phyloP scores from a whole-genome alignment of 129 eudicot genomes.

The Lonicera japonica region DNA sequence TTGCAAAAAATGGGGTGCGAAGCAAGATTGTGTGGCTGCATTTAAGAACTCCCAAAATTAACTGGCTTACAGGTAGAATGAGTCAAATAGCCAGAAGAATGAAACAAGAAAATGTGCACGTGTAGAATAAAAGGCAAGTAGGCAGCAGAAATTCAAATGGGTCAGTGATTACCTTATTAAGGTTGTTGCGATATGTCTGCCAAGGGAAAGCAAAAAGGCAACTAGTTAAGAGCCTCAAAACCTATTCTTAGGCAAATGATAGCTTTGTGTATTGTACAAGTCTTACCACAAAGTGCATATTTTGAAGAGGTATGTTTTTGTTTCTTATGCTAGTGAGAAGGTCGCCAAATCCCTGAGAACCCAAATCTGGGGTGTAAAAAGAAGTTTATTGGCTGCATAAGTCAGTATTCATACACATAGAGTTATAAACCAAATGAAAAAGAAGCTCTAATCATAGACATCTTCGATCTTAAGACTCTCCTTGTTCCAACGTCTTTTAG shows the following conservation, averaged over 20 bases:
- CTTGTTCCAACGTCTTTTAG: neutral
- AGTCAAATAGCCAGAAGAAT: neutral
- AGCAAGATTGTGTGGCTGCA: too few species aligned
- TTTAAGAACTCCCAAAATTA: neutral
- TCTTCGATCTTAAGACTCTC: neutral
- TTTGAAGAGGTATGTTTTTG: conserved; percentile 77
- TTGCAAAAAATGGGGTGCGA: too few species aligned
- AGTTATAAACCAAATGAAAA: conserved; percentile 1
- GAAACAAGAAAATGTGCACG: neutral
- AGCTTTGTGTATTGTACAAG: neutral
- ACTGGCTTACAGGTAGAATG: neutral
- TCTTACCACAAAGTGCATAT: conserved; percentile 97
- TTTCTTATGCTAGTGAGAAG: conserved; percentile 72
- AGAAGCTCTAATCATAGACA: neutral
- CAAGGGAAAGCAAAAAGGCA: conserved; percentile 13
- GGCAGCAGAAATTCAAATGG: neutral
- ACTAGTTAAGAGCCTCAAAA: neutral
- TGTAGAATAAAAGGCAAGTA: neutral
- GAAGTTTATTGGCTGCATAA: conserved; percentile 6
- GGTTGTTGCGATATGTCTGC: conserved; percentile 98
- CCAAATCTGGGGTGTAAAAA: conserved; percentile 54
- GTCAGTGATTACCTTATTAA: conserved; percentile 60
- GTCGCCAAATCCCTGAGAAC: conserved; percentile 94
- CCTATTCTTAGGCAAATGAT: conserved; percentile 8
- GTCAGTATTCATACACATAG: neutral